Base-by-base conservation (phyloP, 2,329 filamentous ascomycete genomes). In the Colletotrichum sp. region DNA sequence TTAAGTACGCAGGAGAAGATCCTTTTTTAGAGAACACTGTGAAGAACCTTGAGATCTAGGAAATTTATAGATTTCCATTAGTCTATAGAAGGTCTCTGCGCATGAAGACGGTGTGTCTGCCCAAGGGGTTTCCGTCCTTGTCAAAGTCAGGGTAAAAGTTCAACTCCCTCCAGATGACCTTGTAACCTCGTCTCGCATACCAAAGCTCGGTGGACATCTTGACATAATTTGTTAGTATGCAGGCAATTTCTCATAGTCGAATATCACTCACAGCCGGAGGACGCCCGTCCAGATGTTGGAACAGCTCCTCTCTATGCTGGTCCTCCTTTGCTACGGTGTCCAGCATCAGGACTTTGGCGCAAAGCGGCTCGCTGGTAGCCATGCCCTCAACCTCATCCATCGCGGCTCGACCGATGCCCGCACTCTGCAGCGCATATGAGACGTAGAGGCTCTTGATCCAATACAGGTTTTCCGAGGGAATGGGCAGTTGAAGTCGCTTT, bases 401-500 rank as follows among this genome's bases (percentile, higher is more conserved):
- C 0, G 81, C 81, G 8, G 79, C 81, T 2, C 82, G 52, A 0
- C 81, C 82, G 1, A 83, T 68, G 3, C 82, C 82, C 9, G 77
- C 72, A 36, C 78, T 78, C n/a, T 77, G 80, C 3, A 83, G 64
- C 8, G 78, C 78, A 6, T 77, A 60, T 0, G 81, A 78, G 2
- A 83, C 79, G 30, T 81, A 83, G 8, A 83, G 79, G 0, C 77
- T 82, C 59, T 83, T 83, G 52, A 83, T 83, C 81, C 81, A 83
- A 63, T 80, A 82, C 8, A 81, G 49, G 5, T 65, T 68, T 2
- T 79, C 72, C 1, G 59, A 28, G 0, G 81, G 79, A 5, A 83
- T 68, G 2, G 81, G 76, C 0, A 83, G 65, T 0, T 64, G n/a
- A 5, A 81, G 72, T 1, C 67, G 39, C 1, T 57, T 55, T 0